Conservation (phyloP, 2,329 filamentous ascomycete species). For the Xylaria sp. region DNA sequence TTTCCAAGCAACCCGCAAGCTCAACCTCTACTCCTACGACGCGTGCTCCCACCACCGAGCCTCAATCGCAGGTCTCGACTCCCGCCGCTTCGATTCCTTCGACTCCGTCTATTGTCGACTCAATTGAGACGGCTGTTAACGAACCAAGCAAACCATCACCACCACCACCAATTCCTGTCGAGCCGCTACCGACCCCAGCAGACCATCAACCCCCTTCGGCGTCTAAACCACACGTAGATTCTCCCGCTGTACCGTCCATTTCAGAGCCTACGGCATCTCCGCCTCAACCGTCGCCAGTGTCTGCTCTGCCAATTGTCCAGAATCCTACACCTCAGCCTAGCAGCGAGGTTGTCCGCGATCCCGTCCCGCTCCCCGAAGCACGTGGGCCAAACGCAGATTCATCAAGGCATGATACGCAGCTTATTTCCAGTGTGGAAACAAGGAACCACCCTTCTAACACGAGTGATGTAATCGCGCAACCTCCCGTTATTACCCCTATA, state of each 20-base stretch:
- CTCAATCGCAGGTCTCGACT: constrained; percentile 30
- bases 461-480: neutral
- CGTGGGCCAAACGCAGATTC: constrained; percentile 30
- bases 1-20: constrained; percentile 44
- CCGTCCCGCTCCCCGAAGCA: constrained; percentile 17
- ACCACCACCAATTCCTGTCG: constrained; percentile 5
- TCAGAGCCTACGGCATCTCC: constrained; percentile 26
- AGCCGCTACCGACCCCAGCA: constrained; percentile 21
- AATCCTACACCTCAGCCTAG: constrained; percentile 23
- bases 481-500: constrained; percentile 12
- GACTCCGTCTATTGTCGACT: constrained; percentile 36
- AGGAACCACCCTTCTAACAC: constrained; percentile 7
- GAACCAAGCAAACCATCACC: constrained; percentile 1
- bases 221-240: constrained; percentile 11
- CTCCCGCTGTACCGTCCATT: constrained; percentile 4
- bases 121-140: constrained; percentile 31
- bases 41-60: constrained; percentile 43
- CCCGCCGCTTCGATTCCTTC: constrained; percentile 32
- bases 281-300: constrained; percentile 10
- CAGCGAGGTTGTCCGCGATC: constrained; percentile 8
- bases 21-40: constrained; percentile 42
- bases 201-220: constrained; percentile 20
- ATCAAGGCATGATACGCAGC: constrained; percentile 23
- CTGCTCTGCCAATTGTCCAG: constrained; percentile 21
- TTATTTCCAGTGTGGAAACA: constrained; percentile 21